These are phyloP conservation scores for Diaporthe destruens DNA, from an alignment of 2,329 filamentous ascomycete species.

Conservation along the genomic window DNA sequence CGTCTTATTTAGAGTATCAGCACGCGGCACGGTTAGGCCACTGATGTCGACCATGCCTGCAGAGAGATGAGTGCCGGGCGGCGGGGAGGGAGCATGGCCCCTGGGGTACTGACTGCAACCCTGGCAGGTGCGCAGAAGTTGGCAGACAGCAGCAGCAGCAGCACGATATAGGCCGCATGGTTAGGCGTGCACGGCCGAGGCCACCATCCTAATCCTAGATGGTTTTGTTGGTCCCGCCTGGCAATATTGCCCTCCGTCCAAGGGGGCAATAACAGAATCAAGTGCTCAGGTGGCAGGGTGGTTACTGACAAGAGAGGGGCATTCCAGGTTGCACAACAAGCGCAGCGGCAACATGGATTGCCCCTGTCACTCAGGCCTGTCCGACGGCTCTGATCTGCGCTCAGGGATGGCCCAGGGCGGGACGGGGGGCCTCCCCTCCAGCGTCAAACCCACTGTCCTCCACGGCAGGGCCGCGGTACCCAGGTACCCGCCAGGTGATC, in stretches of 20 bases:
- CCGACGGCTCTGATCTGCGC: conserved; percentile 31
- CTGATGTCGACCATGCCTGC: background rate
- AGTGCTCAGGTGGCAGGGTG: background rate
- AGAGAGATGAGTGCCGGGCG: background rate
- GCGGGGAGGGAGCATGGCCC: background rate
- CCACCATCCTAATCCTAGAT: background rate
- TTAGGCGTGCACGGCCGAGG: no score
- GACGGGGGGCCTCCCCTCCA: conserved; percentile 6
- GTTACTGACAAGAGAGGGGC: conserved; percentile 10
- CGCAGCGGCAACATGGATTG: conserved; percentile 7
- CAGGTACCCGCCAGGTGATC: background rate
- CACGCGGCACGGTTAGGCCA: background rate
- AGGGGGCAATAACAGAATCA: background rate
- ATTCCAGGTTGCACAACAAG: conserved; percentile 6
- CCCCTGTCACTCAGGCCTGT: conserved; percentile 2
- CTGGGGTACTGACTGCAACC: background rate
- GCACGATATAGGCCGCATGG: no score
- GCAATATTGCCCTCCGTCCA: background rate
- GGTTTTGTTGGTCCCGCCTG: background rate
- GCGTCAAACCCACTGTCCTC: conserved; percentile 5
- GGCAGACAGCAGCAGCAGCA: background rate
- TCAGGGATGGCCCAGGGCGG: conserved; percentile 31
- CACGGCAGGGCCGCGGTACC: conserved; percentile 20
- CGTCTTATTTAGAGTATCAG: background rate
- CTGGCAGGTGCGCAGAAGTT: background rate